phyloP scores from a whole-genome alignment of 495 filamentous ascomycete species.

The Glutinoglossum americanum region DNA sequence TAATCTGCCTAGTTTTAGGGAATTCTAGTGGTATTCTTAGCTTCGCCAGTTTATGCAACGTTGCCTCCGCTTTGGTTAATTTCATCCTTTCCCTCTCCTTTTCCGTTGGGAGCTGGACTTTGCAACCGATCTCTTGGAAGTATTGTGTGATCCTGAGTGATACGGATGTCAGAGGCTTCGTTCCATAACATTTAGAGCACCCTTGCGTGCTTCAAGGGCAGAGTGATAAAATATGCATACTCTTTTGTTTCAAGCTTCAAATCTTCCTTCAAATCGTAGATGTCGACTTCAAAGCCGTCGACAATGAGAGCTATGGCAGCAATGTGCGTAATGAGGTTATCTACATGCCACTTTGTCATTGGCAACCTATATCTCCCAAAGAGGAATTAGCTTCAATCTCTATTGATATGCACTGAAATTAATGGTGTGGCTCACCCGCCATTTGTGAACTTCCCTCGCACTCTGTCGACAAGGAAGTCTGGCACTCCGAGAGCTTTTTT shows the following conservation, averaged over 20 bases:
- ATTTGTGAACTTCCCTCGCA: conserved; percentile 49
- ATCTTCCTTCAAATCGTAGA: conserved; percentile 54
- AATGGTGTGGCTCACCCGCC: conserved; percentile 27
- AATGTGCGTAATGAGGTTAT: conserved; percentile 21
- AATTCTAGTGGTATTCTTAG: conserved; percentile 67
- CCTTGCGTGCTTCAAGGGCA: background rate
- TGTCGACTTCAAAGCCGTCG: conserved; percentile 61
- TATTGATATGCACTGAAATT: conserved; percentile 41
- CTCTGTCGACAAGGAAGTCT: conserved; percentile 41
- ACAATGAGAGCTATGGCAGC: conserved; percentile 32
- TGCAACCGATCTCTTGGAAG: conserved; percentile 69
- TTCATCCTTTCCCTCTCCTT: conserved; percentile 21
- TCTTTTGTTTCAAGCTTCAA: conserved; percentile 48
- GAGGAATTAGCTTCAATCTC: conserved; percentile 40
- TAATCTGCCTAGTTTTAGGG: conserved; percentile 20
- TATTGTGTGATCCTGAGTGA: conserved; percentile 31
- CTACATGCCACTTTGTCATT: conserved; percentile 20
- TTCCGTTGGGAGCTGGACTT: conserved; percentile 26
- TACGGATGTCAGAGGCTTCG: background rate
- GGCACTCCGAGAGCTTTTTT: conserved; percentile 26
- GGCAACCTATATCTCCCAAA: conserved; percentile 20
- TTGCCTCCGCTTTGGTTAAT: conserved; percentile 37
- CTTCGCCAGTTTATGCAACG: conserved; percentile 38
- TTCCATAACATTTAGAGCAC: conserved; percentile 13
- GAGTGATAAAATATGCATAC: conserved; percentile 7